Evolutionary conservation across 768 basidiomycete species (phyloP).

Genomic region (Lanmaoa pseudosensibilis): DNA sequence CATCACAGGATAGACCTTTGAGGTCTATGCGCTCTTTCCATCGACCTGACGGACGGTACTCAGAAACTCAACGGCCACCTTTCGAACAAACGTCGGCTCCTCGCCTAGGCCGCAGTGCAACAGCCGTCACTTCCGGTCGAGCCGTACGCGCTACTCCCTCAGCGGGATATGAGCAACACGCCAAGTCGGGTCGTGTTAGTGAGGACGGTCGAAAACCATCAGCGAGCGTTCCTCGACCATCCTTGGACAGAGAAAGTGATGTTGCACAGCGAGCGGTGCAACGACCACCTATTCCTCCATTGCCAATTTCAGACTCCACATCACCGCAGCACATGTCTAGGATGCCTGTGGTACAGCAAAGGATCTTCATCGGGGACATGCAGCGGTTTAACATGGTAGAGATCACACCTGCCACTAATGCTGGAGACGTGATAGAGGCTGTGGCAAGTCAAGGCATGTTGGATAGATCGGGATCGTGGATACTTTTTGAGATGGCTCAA

Average conservation of each 20-base stretch:
- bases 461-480: slow-evolving; percentile 72
- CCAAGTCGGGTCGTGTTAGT: slow-evolving; percentile 24
- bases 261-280: slow-evolving; percentile 25
- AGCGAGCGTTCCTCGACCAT: slow-evolving; percentile 18
- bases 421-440: slow-evolving; percentile 68
- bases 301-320: slow-evolving; percentile 36
- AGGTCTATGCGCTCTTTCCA: slow-evolving; percentile 65
- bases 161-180: slow-evolving; percentile 17
- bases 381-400: slow-evolving; percentile 77
- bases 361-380: slow-evolving; percentile 75
- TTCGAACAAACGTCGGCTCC: slow-evolving; percentile 29
- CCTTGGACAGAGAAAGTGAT: slow-evolving; percentile 26
- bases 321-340: slow-evolving; percentile 31
- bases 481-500: slow-evolving; percentile 86
- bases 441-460: slow-evolving; percentile 69
- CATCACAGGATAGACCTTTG: slow-evolving; percentile 33
- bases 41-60: slow-evolving; percentile 39
- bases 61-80: slow-evolving; percentile 38
- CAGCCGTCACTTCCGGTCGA: slow-evolving; percentile 23
- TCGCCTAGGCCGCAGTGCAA: slow-evolving; percentile 39
- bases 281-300: slow-evolving; percentile 40
- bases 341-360: slow-evolving; percentile 52
- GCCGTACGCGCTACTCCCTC: slow-evolving; percentile 17
- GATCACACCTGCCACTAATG: slow-evolving; percentile 63
- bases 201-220: slow-evolving; percentile 29